Conservation (phyloP, 768 basidiomycete species). For the Dictyophora rubrovolvata region DNA sequence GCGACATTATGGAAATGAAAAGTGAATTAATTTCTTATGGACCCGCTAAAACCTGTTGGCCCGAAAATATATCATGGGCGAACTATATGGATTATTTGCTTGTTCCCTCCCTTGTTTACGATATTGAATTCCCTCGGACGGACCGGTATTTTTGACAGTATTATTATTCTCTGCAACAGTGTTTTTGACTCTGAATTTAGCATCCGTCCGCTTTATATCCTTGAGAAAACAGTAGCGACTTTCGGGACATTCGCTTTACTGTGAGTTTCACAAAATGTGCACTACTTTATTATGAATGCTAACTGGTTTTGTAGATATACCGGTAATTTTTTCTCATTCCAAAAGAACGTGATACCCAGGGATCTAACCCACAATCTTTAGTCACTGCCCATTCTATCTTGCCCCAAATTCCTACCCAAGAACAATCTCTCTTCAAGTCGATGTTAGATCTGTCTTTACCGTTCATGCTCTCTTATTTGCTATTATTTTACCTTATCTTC, state of each 20-base stretch:
- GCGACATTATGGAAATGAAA: conserved; percentile 65
- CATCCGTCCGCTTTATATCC: conserved; percentile 60
- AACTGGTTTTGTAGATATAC: conserved; percentile 11
- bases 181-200: conserved; percentile 25
- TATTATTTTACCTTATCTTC: conserved; percentile 81
- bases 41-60: conserved; percentile 60
- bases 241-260: conserved; percentile 95
- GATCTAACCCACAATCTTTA: neutral
- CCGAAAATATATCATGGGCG: conserved; percentile 69
- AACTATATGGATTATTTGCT: conserved; percentile 83
- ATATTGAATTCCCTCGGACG: conserved; percentile 92
- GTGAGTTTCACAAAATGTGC: conserved; percentile 33
- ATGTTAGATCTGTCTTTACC: conserved; percentile 83
- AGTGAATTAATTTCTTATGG: conserved; percentile 69
- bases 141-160: conserved; percentile 42
- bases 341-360: neutral
- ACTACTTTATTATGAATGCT: neutral
- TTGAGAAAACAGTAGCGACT: conserved; percentile 70
- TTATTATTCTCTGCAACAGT: conserved; percentile 23
- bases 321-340: neutral
- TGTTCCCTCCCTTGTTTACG: conserved; percentile 89
- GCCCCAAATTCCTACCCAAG: conserved; percentile 57
- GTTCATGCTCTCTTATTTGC: conserved; percentile 84
- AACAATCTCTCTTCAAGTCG: conserved; percentile 64
- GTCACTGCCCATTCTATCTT: conserved; percentile 92